Evolutionary conservation across 78 protist genomes (phyloP).

Genomic region (Guillardia theta): DNA sequence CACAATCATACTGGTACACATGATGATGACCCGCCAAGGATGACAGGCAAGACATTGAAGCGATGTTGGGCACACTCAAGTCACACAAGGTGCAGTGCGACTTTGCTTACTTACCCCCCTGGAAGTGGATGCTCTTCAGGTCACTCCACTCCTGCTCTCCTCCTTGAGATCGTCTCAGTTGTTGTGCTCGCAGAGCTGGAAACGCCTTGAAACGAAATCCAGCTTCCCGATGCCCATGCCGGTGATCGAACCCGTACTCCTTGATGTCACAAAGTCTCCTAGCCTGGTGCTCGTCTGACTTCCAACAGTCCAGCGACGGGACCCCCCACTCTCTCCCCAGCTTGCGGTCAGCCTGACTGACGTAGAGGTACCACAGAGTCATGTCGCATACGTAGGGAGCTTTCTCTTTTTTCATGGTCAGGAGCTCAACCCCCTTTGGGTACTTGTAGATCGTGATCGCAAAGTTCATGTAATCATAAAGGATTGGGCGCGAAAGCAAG

Average conservation of each 20-base stretch:
- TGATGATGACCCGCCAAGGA: no score
- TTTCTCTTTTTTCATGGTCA: not conserved
- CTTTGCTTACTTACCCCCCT: no score
- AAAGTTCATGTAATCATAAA: not conserved
- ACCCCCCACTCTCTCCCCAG: not conserved
- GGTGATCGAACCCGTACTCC: not conserved
- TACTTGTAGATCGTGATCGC: not conserved
- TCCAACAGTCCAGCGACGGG: not conserved
- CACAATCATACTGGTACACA: no score
- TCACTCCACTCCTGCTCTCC: no score
- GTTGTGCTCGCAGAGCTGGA: no score
- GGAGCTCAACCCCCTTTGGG: not conserved
- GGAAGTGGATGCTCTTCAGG: no score
- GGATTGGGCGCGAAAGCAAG: not conserved
- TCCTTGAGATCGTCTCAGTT: no score
- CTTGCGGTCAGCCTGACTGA: not conserved
- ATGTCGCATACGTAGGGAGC: not conserved
- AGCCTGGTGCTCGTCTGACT: not conserved
- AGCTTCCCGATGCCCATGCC: no score
- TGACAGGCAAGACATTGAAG: no score
- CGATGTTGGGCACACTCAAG: no score
- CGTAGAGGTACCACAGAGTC: not conserved
- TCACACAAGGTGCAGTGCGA: no score
- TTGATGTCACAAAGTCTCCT: not conserved
- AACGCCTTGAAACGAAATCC: no score